Evolutionary conservation across 2,329 filamentous ascomycete species (phyloP), one percentile per base, ranked within the genome.

Genomic region (Penicillium olsonii): DNA sequence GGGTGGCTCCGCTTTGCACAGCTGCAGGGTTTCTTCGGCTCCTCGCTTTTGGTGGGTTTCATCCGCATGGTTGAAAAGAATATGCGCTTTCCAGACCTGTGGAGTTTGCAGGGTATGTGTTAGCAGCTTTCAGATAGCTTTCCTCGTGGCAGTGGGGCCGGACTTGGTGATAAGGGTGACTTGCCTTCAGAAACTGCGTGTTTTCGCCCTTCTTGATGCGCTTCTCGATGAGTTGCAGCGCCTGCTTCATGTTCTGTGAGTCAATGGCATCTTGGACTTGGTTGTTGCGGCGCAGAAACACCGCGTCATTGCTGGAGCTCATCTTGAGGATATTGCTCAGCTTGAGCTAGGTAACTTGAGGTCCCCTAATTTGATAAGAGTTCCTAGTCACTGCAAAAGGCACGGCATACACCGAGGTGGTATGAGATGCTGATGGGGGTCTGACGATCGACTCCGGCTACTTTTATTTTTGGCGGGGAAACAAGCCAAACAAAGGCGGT

Each of bases 131-230:
- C 5, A 18, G 9, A 26, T 4, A 37, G 2, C 9, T 22, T 37
- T 12, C 27, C 18, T 45, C 45, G 34, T 31, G 37, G 22, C 17
- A 4, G 29, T 3, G 7, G 27, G 17, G 10, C n/a, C 17, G 18
- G 8, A 11, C 22, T 35, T 11, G 7, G 18, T n/a, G 29, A 31
- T 31, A 11, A n/a, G 11, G 12, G 38, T 45, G 18, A 48, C 67
- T 53, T 46, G 72, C 73, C 57, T 62, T 70, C 26, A 75, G 50
- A 50, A 74, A 74, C 4, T 66, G 60, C 5, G 72, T 73, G 48
- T 75, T 67, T 55, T 78, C 75, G 27, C 74, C 74, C 59, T 84
- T 84, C 67, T 84, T 81, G 56, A 78, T 74, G 44, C 76, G 77
- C 55, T 78, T 78, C 50, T 78, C 75, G 44, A 76, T 75, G 17